Percentiles rank a stretch among this genome's conserved stretches.
These are phyloP conservation scores for Claviceps purpurea DNA, from an alignment of 2,329 filamentous ascomycete species.

Conservation along the genomic window DNA sequence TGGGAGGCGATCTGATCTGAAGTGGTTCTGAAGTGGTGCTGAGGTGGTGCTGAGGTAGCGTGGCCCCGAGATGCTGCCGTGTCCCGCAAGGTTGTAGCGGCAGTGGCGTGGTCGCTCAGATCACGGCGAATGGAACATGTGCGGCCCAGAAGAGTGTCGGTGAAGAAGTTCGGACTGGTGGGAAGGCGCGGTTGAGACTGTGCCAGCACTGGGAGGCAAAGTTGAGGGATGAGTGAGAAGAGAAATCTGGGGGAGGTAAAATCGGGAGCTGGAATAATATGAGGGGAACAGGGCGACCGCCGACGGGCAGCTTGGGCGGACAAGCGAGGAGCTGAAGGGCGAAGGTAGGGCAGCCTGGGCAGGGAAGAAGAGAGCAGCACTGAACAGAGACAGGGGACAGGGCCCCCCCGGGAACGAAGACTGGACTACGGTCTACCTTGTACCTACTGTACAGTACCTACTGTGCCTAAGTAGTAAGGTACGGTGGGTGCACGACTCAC, in stretches of 20 bases:
- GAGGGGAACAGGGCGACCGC: background rate
- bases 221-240: background rate
- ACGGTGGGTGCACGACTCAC: no score
- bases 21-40: background rate
- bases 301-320: background rate
- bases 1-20: background rate
- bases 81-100: background rate
- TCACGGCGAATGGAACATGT: background rate
- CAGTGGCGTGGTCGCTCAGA: background rate
- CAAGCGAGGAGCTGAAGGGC: background rate
- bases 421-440: background rate
- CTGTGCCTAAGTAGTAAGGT: no score
- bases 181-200: background rate
- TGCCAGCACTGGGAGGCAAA: background rate
- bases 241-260: background rate
- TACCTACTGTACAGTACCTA: no score
- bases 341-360: background rate
- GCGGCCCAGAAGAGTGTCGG: background rate
- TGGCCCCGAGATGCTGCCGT: constrained; percentile 1
- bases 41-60: background rate
- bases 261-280: background rate
- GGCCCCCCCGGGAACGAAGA: background rate
- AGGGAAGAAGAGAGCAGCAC: background rate
- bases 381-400: background rate
- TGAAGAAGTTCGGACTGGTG: background rate